Base-by-base conservation (phyloP, 495 filamentous ascomycete species). In the Aspergillus baeticus region DNA sequence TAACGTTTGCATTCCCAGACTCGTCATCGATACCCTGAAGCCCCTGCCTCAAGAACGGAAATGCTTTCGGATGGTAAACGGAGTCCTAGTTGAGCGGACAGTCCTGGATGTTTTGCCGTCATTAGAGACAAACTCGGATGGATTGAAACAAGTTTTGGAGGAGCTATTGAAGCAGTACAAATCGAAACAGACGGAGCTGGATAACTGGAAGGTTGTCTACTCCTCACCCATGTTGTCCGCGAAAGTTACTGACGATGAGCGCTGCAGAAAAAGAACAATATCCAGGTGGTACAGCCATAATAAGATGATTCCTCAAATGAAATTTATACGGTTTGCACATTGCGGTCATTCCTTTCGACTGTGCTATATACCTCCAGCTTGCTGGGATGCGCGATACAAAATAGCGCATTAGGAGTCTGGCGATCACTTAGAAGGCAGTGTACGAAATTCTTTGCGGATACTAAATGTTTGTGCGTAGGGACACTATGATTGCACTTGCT, bases 51-150 rank as follows among this genome's bases (percentile, higher is more conserved):
- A 79, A 55, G 89, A 95, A 53, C 91, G 94, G 57, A 98, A 96
- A 79, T 98, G 93, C 74, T 98, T 98, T 74, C 92, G 94, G 62
- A 89, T 98, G 87, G 92, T 98, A 69, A 97, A 98, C 69, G 95
- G 94, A 51, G 93, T 98, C 13, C 72, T 98, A 50, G 89, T 94
- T 57, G 95, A 98, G 77, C 82, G 93, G 62, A 96, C 94, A 43
- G 89, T 98, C 58, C 77, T 87, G 70, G 92, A 98, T 70, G 90
- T 98, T 35, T 78, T 96, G 36, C 94, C 94, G 10, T 87, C 90
- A 22, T 79, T 98, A 47, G 86, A 89, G 73, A 96, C 91, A n/a
- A 98, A 97, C 72, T 87, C 89, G 23, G 94, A 97, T 57, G 93
- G 94, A 18, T 68, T 98, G 71, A 95, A 90, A 78, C 94, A 95